Evolutionary conservation across 2,329 filamentous ascomycete species (phyloP), one percentile per base, ranked within the genome.

Genomic region (Ustilaginoidea virens): DNA sequence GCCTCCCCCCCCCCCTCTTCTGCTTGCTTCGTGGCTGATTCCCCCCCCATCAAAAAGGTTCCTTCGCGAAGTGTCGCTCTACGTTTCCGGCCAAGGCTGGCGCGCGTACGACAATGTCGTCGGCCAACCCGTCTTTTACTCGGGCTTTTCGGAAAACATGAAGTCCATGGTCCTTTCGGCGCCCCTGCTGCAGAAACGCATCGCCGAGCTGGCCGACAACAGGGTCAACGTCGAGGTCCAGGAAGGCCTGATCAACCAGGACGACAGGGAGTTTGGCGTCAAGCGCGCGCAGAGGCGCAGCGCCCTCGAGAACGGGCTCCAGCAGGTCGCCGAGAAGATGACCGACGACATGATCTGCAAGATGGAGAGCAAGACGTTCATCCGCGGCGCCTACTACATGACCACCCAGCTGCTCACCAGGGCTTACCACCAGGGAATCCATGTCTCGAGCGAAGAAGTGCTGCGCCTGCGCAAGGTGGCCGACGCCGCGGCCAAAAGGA

Each of bases 341-440:
- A 82, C 85, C 15, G 83, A 93, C 47, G 73, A 78, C 37, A 96
- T 98, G 90, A 94, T 98, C 36, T 96, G 87, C 68, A 98, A 98
- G 56, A 87, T 96, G 66, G 90, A 98, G 54, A 92, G 79, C 61
- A 92, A 86, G 49, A 62, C 71, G 2, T 96, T 96, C 47, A 93
- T 98, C 41, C 66, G 90, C 27, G 74, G 82, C 15, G 87, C 90
- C 26, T 96, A 96, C 50, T 98, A 94, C 49, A 48, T 93, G 22
- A 65, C 64, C 27, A 92, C 86, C 1, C 87, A 96, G 54, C 63
- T 96, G 26, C 61, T 96, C 36, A 92, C 87, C 4, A 64, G 90
- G 35, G 87, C 90, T 5, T 98, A 98, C 51, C 85, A 96, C 46
- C 87, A 96, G 58, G 90, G 82, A 7, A 93, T 98, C 29, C 90